Evolutionary conservation across 2,329 filamentous ascomycete genomes (phyloP).

Genomic region (Hymenoscyphus fructigenus): DNA sequence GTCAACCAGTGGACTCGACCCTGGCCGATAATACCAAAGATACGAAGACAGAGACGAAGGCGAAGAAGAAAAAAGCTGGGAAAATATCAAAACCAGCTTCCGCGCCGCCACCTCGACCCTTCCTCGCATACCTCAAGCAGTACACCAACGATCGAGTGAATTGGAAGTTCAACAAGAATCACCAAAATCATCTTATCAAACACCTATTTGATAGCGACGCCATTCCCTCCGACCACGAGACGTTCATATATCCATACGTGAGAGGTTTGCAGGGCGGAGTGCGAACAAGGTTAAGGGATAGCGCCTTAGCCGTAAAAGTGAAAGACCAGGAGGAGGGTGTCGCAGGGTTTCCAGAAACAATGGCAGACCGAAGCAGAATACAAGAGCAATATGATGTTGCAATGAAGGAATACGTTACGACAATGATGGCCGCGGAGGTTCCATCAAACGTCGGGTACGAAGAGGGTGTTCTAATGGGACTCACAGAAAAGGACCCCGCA

Average conservation of each 20-base stretch:
- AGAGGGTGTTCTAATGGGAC: conserved; percentile 32
- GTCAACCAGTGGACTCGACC: background rate
- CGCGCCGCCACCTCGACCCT: conserved; percentile 50
- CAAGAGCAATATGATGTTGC: conserved; percentile 33
- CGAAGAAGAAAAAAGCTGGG: conserved; percentile 22
- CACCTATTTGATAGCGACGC: conserved; percentile 71
- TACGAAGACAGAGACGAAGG: conserved; percentile 20
- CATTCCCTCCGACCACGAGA: conserved; percentile 68
- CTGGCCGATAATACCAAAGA: conserved; percentile 2
- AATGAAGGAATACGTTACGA: conserved; percentile 46
- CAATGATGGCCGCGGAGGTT: conserved; percentile 27
- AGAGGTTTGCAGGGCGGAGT: conserved; percentile 74
- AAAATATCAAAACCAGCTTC: conserved; percentile 7
- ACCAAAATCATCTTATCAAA: conserved; percentile 82
- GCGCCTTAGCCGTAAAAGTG: conserved; percentile 61
- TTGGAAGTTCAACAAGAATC: conserved; percentile 98
- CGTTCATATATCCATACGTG: conserved; percentile 74
- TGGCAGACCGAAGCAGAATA: conserved; percentile 47
- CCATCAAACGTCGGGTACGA: conserved; percentile 32
- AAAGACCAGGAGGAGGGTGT: conserved; percentile 53
- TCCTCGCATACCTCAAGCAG: conserved; percentile 73
- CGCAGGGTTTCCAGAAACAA: conserved; percentile 49
- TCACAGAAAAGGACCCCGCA: conserved; percentile 45
- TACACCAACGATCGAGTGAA: conserved; percentile 68
- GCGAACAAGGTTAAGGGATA: conserved; percentile 65